These are phyloP conservation scores for Amaranthus tricolor DNA, from an alignment of 179 eudicot genomes.

Conservation along the genomic window DNA sequence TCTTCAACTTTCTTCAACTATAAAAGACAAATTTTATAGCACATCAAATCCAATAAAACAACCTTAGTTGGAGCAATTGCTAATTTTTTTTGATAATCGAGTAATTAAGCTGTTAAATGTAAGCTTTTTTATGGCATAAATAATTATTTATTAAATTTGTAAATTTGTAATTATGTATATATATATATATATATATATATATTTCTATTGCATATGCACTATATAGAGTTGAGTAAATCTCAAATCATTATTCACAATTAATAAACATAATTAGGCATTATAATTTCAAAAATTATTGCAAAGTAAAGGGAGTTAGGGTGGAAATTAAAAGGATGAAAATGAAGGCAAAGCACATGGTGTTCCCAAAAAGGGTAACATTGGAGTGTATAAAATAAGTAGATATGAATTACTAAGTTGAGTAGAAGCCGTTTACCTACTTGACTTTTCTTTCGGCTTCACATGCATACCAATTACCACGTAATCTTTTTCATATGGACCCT, in stretches of 20 bases:
- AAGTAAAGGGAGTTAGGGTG: slow-evolving; percentile 3
- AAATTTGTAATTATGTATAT: too few species aligned
- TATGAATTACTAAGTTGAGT: not conserved
- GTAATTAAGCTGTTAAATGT: too few species aligned
- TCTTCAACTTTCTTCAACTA: too few species aligned
- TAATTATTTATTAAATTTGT: too few species aligned
- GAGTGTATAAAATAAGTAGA: slow-evolving; percentile 20
- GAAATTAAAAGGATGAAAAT: slow-evolving; percentile 5
- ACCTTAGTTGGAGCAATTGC: too few species aligned
- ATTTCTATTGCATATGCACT: too few species aligned
- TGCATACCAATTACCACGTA: slow-evolving; percentile 30
- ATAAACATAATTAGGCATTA: not conserved
- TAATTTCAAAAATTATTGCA: not conserved
- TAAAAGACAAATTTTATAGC: too few species aligned
- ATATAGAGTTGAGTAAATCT: not conserved
- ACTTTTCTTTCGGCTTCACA: slow-evolving; percentile 34
- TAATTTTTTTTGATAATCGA: too few species aligned
- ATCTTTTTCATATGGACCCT: slow-evolving; percentile 11
- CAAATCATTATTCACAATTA: not conserved
- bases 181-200: too few species aligned
- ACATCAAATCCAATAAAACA: too few species aligned
- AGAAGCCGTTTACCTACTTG: slow-evolving; percentile 8
- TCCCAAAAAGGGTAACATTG: slow-evolving; percentile 21
- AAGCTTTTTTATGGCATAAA: too few species aligned
- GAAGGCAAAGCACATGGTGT: slow-evolving; percentile 21